Evolutionary conservation across 352 stramenopile genomes (phyloP).

Genomic region (Globisporangium uncinulatum): DNA sequence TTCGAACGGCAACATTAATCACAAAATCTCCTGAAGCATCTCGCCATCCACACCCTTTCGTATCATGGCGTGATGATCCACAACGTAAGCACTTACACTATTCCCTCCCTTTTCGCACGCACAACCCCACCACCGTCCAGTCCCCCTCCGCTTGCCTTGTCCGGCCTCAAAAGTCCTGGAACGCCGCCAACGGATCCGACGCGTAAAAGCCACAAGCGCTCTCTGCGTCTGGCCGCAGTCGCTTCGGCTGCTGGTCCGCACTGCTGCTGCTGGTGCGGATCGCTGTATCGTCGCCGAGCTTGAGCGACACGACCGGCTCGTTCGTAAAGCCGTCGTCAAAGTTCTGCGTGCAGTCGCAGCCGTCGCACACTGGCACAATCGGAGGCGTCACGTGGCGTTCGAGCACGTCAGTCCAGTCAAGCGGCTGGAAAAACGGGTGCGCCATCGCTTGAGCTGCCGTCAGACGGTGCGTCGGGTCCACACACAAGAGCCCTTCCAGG

Average conservation of each 20-base stretch:
- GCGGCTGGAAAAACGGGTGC: slow-evolving; percentile 65
- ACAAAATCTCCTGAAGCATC: no score
- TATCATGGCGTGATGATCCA: no score
- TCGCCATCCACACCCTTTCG: not conserved
- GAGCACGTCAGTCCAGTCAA: slow-evolving; percentile 66
- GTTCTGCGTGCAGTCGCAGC: slow-evolving; percentile 68
- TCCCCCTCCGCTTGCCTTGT: no score
- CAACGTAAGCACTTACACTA: no score
- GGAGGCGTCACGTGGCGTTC: slow-evolving; percentile 57
- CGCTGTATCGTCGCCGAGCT: not conserved
- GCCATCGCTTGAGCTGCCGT: slow-evolving; percentile 63
- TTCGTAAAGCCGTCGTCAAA: slow-evolving; percentile 85
- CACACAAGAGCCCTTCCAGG: slow-evolving; percentile 44
- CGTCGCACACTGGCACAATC: slow-evolving; percentile 49
- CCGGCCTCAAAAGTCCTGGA: slow-evolving; percentile 5
- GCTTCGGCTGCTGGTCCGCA: slow-evolving; percentile 2
- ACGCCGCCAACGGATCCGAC: slow-evolving; percentile 2
- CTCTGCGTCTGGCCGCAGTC: not conserved
- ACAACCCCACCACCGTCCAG: not conserved
- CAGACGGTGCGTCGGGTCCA: slow-evolving; percentile 38
- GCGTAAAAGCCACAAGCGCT: slow-evolving; percentile 6
- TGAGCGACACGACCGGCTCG: slow-evolving; percentile 43
- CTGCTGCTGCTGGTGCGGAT: not conserved
- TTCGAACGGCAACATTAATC: no score
- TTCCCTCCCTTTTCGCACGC: not conserved